A percentile compares a stretch with the other conserved stretches of the same genome.
Evolutionary conservation across 2,329 filamentous ascomycete species (phyloP).

Genomic region (Paraphoma chrysanthemicola): DNA sequence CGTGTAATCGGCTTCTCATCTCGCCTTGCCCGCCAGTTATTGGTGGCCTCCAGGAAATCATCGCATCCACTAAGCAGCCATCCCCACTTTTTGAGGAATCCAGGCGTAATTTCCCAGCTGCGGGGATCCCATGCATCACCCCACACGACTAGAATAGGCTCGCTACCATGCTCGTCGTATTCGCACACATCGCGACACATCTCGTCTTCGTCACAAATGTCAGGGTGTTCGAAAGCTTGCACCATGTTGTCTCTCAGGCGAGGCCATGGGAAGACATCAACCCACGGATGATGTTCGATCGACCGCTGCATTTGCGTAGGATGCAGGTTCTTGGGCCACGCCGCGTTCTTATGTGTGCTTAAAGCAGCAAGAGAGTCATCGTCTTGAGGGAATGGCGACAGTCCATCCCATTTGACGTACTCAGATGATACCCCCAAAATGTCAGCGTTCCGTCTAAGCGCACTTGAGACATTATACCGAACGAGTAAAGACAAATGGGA

Average conservation of each 20-base stretch:
- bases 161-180: slow-evolving; percentile 4
- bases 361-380: neutral
- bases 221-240: slow-evolving; percentile 42
- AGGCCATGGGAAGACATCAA: slow-evolving; percentile 49
- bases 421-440: slow-evolving; percentile 14
- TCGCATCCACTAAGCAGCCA: slow-evolving; percentile 49
- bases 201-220: slow-evolving; percentile 28
- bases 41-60: slow-evolving; percentile 44
- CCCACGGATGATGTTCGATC: slow-evolving; percentile 51
- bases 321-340: slow-evolving; percentile 14
- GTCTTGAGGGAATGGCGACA: slow-evolving; percentile 21
- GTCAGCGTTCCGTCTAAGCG: slow-evolving; percentile 13
- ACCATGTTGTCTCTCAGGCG: slow-evolving; percentile 49
- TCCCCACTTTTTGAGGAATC: slow-evolving; percentile 57
- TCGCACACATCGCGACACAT: slow-evolving; percentile 23
- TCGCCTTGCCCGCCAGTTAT: slow-evolving; percentile 22
- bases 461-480: slow-evolving; percentile 17
- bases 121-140: slow-evolving; percentile 54
- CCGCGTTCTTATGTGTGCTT: neutral
- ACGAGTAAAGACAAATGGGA: slow-evolving; percentile 19
- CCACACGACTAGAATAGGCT: slow-evolving; percentile 55
- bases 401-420: slow-evolving; percentile 15
- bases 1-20: slow-evolving; percentile 14
- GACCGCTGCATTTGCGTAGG: slow-evolving; percentile 50
- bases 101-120: slow-evolving; percentile 58